Base-by-base conservation (phyloP, 2,329 filamentous ascomycete genomes). In the Orbilia quercus region DNA sequence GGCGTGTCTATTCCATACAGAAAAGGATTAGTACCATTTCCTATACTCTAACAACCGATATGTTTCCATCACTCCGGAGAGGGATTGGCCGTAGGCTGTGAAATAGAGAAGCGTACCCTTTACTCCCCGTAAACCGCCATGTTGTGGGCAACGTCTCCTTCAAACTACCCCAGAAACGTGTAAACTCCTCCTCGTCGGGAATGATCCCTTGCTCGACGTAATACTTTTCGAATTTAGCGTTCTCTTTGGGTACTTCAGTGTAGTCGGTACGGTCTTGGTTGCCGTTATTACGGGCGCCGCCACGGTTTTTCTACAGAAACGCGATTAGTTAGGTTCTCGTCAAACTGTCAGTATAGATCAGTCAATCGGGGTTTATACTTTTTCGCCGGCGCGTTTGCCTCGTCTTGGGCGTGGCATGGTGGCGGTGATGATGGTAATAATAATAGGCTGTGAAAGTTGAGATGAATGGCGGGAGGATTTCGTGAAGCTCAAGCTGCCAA, bases 51-150 rank as follows among this genome's bases (percentile, higher is more conserved):
- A 12, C 12, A 40, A 16, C n/a, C 44, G 12, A 12, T 22, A 50
- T n/a, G n/a, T n/a, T n/a, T n/a, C n/a, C n/a, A n/a, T n/a, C n/a
- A n/a, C n/a, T n/a, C n/a, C n/a, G n/a, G n/a, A n/a, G n/a, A n/a
- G n/a, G n/a, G n/a, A n/a, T n/a, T n/a, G n/a, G n/a, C 22, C n/a
- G 23, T 9, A 14, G n/a, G 16, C 23, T n/a, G 25, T 31, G 38
- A 42, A 12, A 5, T 20, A 14, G 14, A 54, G 42, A 22, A 47
- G 81, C 82, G 70, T 84, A 91, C 89, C 91, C 91, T 85, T 94
- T 96, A 50, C 92, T 97, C 38, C 95, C 95, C 72, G 92, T 96
- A 82, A 99, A 99, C 74, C 95, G 89, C 84, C 98, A 99, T 82
- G 93, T 97, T 83, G 97, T 98, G 64, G 95, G 95, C 55, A 99